phyloP scores from a whole-genome alignment of 768 basidiomycete species.

The Serendipita sp. region DNA sequence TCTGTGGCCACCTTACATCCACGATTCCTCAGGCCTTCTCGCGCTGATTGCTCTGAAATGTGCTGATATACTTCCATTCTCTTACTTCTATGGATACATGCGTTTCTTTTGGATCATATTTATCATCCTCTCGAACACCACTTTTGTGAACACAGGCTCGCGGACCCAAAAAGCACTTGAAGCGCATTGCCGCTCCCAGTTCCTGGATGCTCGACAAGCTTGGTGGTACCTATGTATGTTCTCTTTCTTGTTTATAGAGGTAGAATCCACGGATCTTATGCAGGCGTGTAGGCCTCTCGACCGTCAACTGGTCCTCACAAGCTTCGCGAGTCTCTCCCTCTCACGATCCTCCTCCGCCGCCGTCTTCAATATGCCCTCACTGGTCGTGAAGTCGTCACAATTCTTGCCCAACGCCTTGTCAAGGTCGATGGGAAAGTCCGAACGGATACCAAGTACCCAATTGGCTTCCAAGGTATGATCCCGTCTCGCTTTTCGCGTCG shows the following conservation, averaged over 20 bases:
- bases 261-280: background rate
- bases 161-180: conserved; percentile 98
- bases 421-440: conserved; percentile 98
- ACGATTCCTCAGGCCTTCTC: background rate
- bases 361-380: conserved; percentile 98
- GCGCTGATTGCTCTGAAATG: background rate
- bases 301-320: conserved; percentile 98
- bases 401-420: conserved; percentile 90
- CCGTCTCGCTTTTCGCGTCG: background rate
- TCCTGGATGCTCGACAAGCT: conserved; percentile 99
- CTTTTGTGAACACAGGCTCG: conserved; percentile 46
- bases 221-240: conserved; percentile 78
- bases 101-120: background rate
- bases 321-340: conserved; percentile 93
- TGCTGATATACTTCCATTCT: background rate
- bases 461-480: conserved; percentile 86
- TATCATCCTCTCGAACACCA: background rate
- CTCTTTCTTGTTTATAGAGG: background rate
- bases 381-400: conserved; percentile 87
- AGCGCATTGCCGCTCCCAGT: conserved; percentile 91
- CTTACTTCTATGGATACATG: background rate
- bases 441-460: conserved; percentile 91
- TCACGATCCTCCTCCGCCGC: conserved; percentile 95
- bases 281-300: conserved; percentile 58
- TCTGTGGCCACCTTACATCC: background rate